Evolutionary conservation across 306 rosid genomes (phyloP).

Genomic region (Neltuma alba): DNA sequence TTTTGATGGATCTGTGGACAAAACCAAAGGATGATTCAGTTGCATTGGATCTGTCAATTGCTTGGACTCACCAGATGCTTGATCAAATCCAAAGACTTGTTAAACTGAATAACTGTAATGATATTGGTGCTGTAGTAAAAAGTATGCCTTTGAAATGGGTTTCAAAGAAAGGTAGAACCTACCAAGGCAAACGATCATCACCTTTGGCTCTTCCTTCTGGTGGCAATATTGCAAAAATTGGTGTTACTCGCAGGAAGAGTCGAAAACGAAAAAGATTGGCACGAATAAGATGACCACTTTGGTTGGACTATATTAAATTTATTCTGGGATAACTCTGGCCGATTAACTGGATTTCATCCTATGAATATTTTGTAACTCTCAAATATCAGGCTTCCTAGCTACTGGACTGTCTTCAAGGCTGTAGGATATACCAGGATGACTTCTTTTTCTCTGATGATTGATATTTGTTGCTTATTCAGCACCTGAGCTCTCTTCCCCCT

Average conservation of each 20-base stretch:
- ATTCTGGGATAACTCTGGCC: constrained; percentile 13
- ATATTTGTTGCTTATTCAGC: too few relatives aligned
- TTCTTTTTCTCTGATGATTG: too few relatives aligned
- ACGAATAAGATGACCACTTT: constrained; percentile 48
- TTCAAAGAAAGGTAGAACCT: constrained; percentile 58
- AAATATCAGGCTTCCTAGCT: not conserved
- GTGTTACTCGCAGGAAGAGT: constrained; percentile 43
- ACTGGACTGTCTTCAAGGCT: not conserved
- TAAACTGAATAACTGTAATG: constrained; percentile 49
- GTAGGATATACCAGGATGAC: constrained; percentile 22
- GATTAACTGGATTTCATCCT: constrained; percentile 3
- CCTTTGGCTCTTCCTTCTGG: constrained; percentile 39
- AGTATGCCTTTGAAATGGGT: constrained; percentile 79
- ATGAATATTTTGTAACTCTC: not conserved
- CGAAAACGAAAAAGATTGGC: constrained; percentile 51
- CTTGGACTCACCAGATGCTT: constrained; percentile 69
- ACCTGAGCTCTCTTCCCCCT: too few relatives aligned
- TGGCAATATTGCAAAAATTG: constrained; percentile 37
- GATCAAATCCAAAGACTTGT: constrained; percentile 71
- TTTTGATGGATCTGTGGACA: constrained; percentile 55
- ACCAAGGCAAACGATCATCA: constrained; percentile 57
- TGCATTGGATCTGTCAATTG: constrained; percentile 58
- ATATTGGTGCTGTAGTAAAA: constrained; percentile 57
- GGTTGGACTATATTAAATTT: constrained; percentile 12
- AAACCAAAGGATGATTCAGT: constrained; percentile 77